Evolutionary conservation across 257 asterid genomes (phyloP), one percentile per base, ranked within the genome.

Genomic region (Cruciata laevipes): DNA sequence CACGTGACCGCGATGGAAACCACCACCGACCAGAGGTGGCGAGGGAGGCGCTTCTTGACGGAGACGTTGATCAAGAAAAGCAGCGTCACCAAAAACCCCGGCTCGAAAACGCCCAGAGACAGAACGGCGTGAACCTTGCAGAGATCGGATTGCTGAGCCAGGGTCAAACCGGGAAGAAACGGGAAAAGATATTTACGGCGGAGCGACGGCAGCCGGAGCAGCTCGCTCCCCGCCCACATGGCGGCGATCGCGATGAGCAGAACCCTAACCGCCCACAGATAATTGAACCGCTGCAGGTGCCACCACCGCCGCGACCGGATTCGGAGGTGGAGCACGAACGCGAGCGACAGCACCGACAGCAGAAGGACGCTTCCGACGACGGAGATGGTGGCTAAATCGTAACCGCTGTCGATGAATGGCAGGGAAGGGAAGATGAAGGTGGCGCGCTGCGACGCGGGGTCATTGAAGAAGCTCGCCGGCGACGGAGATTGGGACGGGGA

Each of bases 121-220:
- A 90, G 82, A 49, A 90, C 89, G 7, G 80, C 84, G 59, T 88
- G 91, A 3, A 85, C 31, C 71, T 86, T 86, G 69, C 97, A 90
- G 16, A 88, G 68, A 35, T 78, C 69, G 24, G 83, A 73, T 53
- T 84, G 87, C 60, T 84, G 88, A 3, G 61, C 4, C 5, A 84
- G 51, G 33, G 85, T 71, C 0, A 78, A 38, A 0, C 76, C 37
- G 0, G 90, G 84, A 4, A 75, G 57, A 62, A 82, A 74, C 0
- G 82, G 86, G 68, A 66, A 68, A 3, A 81, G 11, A 18, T 78
- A 76, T 10, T 71, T 49, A 7, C 68, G 69, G 4, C 85, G 81
- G 5, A 82, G 65, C 20, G 78, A 61, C 1, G 89, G 84, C 13
- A 84, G 74, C 4, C 93, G 89, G 23, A 86, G 63, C 17, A 81